These are phyloP conservation scores for Neoscytalidium dimidiatum DNA, from an alignment of 2,329 filamentous ascomycete genomes.

Conservation along the genomic window DNA sequence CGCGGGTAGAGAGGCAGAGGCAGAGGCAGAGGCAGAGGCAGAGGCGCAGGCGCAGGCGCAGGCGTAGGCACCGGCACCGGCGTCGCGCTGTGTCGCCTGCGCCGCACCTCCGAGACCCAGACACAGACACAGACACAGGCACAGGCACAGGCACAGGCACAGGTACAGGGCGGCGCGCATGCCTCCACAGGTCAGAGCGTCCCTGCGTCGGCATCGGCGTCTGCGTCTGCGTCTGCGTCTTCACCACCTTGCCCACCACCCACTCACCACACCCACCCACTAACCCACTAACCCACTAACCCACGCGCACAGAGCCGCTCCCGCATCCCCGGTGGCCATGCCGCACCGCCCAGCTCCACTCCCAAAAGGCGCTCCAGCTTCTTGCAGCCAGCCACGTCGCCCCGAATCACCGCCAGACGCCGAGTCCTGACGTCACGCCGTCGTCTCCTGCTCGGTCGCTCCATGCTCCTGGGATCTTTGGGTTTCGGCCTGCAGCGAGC, in stretches of 20 bases:
- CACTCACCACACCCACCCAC: background rate
- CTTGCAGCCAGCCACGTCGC: conserved; percentile 8
- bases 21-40: too few species aligned
- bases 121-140: too few species aligned
- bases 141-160: too few species aligned
- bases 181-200: background rate
- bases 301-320: conserved; percentile 1
- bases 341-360: background rate
- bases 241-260: background rate
- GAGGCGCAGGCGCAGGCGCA: too few species aligned
- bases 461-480: background rate
- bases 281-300: background rate
- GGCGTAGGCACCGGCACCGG: too few species aligned
- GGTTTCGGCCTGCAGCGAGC: background rate
- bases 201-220: background rate
- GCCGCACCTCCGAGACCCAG: too few species aligned
- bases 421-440: background rate
- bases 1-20: too few species aligned
- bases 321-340: conserved; percentile 7
- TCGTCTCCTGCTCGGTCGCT: background rate
- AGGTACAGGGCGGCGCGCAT: too few species aligned
- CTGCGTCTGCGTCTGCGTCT: background rate
- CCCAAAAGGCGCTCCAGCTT: background rate
- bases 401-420: background rate
- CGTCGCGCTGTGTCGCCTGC: too few species aligned